Percentiles rank a stretch among this genome's conserved stretches.
Conservation (phyloP, 2,329 filamentous ascomycete species). For the Aspergillus tamarii region DNA sequence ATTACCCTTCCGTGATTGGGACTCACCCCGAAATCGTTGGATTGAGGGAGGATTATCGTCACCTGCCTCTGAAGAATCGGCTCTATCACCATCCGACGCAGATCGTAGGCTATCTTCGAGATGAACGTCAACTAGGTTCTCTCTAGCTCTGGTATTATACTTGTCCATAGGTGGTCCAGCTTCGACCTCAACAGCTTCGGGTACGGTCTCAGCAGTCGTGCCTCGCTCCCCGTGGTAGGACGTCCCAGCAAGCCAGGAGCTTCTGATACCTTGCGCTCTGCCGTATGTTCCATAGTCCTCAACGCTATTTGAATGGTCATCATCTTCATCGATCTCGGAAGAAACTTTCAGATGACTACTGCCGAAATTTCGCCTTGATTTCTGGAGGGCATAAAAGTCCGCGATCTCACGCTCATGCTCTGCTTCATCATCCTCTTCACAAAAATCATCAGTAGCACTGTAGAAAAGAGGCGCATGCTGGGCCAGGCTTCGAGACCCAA, state of each 20-base stretch:
- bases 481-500: conserved; percentile 74
- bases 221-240: conserved; percentile 44
- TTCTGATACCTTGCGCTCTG: conserved; percentile 56
- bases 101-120: conserved; percentile 67
- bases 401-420: conserved; percentile 88
- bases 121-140: conserved; percentile 80
- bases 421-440: conserved; percentile 90
- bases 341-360: conserved; percentile 83
- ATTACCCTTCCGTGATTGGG: conserved; percentile 42
- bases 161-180: conserved; percentile 32
- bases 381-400: conserved; percentile 90
- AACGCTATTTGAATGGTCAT: conserved; percentile 57
- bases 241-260: conserved; percentile 59
- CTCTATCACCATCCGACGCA: conserved; percentile 47
- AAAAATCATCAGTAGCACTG: conserved; percentile 85
- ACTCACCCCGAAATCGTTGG: conserved; percentile 57
- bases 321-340: conserved; percentile 76
- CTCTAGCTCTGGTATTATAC: conserved; percentile 61
- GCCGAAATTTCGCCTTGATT: conserved; percentile 85
- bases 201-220: conserved; percentile 36
- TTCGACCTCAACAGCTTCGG: conserved; percentile 43
- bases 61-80: conserved; percentile 41
- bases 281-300: conserved; percentile 50
- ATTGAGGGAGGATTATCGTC: conserved; percentile 58
- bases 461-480: conserved; percentile 93